Evolutionary conservation across 306 rosid species (phyloP), one percentile per base, ranked within the genome.

Genomic region (Sesbania bispinosa): DNA sequence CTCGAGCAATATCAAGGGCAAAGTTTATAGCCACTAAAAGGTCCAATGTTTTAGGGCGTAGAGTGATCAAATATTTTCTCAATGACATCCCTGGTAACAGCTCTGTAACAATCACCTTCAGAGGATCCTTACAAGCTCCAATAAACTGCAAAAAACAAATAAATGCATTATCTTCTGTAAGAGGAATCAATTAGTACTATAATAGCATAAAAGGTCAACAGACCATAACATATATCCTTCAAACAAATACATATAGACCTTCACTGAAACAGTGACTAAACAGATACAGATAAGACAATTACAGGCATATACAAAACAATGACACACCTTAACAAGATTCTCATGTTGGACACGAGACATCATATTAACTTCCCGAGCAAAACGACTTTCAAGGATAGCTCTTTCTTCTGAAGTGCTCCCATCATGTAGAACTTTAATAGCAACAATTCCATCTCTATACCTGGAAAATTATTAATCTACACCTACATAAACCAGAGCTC

Each of bases 31-130:
- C 96, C 84, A 88, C 54, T 1, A 52, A 82, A 80, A 86, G 81
- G 46, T 94, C 93, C 76, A 94, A 69, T 38, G 21, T 81, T 6
- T 79, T 27, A 8, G 97, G 97, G 42, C 99, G 97, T 79, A 91
- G 73, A 62, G 82, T 82, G 10, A 27, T 66, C 61, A 94, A 78
- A 63, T 89, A 91, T 61, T 89, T 94, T 69, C 99, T 86, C 32
- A 94, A 81, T 14, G 99, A 94, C 99, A 94, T 94, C 64, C 96
- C 99, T 1, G 99, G 99, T 71, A 94, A 86, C 29, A 94, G 83
- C 80, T 94, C 99, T 10, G 99, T 94, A 16, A 94, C 97, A 69
- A 94, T 89, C 82, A 94, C 99, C 99, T 91, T 94, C 50, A 94
- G 77, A 51, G 96, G 99, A 80, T 87, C 99, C 81, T 94, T 91